phyloP scores from a whole-genome alignment of 2,329 filamentous ascomycete genomes.

The Alternaria brassicicola region DNA sequence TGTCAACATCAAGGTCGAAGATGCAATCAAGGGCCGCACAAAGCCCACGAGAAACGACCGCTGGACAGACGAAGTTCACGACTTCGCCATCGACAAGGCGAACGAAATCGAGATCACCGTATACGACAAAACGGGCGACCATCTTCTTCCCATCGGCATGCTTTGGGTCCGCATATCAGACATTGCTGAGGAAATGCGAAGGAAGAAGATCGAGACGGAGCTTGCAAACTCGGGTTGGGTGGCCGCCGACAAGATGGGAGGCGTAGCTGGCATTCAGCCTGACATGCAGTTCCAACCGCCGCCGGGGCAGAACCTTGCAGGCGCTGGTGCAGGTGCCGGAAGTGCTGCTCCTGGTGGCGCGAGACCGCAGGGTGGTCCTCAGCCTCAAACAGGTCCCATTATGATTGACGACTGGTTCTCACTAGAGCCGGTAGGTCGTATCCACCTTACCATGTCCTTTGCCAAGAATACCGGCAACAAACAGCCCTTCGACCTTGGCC shows the following conservation, averaged over 20 bases:
- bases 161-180: constrained; percentile 97
- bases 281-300: constrained; percentile 62
- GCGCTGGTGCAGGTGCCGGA: constrained; percentile 42
- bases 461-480: constrained; percentile 87
- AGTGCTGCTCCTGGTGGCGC: constrained; percentile 48
- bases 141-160: constrained; percentile 90
- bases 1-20: constrained; percentile 95
- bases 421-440: constrained; percentile 88
- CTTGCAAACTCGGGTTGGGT: constrained; percentile 96
- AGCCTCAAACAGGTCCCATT: constrained; percentile 61
- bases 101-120: constrained; percentile 98
- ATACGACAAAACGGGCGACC: constrained; percentile 90
- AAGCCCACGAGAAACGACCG: constrained; percentile 82
- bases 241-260: constrained; percentile 92
- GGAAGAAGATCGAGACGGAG: constrained; percentile 96
- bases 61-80: constrained; percentile 91
- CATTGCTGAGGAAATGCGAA: constrained; percentile 94
- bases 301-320: constrained; percentile 50
- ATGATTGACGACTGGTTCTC: constrained; percentile 95
- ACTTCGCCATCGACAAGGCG: constrained; percentile 94
- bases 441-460: constrained; percentile 90
- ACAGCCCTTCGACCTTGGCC: constrained; percentile 82
- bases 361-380: constrained; percentile 49
- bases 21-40: constrained; percentile 87
- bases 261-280: constrained; percentile 58